Percentiles rank a stretch among this genome's conserved stretches.
Evolutionary conservation across 2,329 filamentous ascomycete genomes (phyloP).

Genomic region (Corynespora cassiicola): DNA sequence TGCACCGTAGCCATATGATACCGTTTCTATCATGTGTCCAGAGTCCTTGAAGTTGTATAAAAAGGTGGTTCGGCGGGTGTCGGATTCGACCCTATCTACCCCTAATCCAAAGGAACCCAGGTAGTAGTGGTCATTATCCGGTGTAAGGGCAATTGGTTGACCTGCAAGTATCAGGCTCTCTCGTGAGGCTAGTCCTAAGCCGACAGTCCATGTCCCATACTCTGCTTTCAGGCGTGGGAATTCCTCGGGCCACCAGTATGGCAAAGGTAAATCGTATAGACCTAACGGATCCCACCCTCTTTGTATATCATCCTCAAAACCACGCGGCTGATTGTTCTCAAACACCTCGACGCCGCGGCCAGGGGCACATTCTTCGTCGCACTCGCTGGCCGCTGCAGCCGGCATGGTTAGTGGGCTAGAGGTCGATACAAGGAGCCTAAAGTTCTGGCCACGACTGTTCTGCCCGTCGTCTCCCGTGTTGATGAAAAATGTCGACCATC

Average conservation of each 20-base stretch:
- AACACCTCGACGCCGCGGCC: constrained; percentile 32
- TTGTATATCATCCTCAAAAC: constrained; percentile 29
- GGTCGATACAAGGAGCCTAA: constrained; percentile 42
- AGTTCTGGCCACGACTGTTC: constrained; percentile 40
- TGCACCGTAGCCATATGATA: constrained; percentile 42
- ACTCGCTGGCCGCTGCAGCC: constrained; percentile 32
- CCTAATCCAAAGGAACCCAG: constrained; percentile 40
- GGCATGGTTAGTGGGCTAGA: constrained; percentile 31
- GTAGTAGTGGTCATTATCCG: too few relatives aligned
- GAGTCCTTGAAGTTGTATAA: constrained; percentile 18
- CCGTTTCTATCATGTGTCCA: constrained; percentile 24
- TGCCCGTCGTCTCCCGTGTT: constrained; percentile 39
- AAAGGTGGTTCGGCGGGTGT: too few relatives aligned
- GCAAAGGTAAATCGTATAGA: constrained; percentile 21
- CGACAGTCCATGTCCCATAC: constrained; percentile 28
- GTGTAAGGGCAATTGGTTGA: constrained; percentile 32
- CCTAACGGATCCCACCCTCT: constrained; percentile 10
- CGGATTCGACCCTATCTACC: too few relatives aligned
- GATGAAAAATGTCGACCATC: constrained; percentile 51
- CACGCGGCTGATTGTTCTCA: constrained; percentile 21
- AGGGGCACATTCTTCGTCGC: constrained; percentile 32
- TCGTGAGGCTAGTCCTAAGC: constrained; percentile 28
- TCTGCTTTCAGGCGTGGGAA: too few relatives aligned
- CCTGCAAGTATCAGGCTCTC: constrained; percentile 15
- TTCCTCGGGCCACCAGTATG: constrained; percentile 24